These are phyloP conservation scores for Phlebiopsis flavidoalba DNA, from an alignment of 768 basidiomycete species.

Conservation along the genomic window DNA sequence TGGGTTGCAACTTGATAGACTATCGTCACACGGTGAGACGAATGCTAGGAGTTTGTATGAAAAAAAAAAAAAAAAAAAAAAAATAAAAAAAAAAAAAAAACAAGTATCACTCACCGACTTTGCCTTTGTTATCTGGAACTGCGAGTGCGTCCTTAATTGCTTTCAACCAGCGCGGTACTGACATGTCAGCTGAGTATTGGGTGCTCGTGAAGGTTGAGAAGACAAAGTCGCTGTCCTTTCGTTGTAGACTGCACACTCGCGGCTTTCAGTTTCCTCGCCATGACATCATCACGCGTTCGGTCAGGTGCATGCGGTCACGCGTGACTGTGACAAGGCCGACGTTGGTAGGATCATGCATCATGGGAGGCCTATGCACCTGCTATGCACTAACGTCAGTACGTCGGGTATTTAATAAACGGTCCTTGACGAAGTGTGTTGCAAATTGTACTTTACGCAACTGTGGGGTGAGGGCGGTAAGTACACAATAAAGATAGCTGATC, in stretches of 20 bases:
- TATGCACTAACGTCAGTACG: too few species aligned
- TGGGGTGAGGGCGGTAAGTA: too few species aligned
- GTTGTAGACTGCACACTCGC: background rate
- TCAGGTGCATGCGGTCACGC: background rate
- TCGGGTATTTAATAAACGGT: too few species aligned
- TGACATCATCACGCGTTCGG: background rate
- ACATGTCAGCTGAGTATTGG: background rate
- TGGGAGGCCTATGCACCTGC: too few species aligned
- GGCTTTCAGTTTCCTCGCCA: background rate
- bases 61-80: too few species aligned
- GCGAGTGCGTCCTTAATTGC: conserved; percentile 4
- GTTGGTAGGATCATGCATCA: too few species aligned
- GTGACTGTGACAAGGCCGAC: background rate
- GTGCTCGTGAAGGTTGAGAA: background rate
- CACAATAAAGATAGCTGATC: too few species aligned
- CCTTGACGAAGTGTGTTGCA: too few species aligned
- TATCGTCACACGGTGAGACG: conserved; percentile 18
- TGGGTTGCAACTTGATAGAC: conserved; percentile 59
- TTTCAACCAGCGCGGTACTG: conserved; percentile 3
- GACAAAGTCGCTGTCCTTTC: background rate
- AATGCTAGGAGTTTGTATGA: background rate
- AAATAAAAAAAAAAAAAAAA: too few species aligned
- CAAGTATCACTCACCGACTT: conserved; percentile 8
- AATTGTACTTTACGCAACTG: too few species aligned
- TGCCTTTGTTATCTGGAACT: conserved; percentile 13